phyloP scores from a whole-genome alignment of 2,329 filamentous ascomycete genomes.

The Verticillium dahliae region DNA sequence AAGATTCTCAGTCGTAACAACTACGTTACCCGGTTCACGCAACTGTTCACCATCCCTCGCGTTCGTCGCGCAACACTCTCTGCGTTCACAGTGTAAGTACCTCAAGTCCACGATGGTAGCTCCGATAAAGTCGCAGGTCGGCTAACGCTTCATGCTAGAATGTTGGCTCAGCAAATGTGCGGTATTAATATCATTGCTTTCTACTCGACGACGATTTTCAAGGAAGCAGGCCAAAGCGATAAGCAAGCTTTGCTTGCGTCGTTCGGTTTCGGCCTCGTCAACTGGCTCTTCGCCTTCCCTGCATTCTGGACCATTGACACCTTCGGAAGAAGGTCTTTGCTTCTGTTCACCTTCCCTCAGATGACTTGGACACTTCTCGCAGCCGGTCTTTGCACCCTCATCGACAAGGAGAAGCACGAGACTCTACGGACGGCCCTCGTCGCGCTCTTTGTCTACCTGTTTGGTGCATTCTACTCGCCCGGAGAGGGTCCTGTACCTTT shows the following conservation, averaged over 20 bases:
- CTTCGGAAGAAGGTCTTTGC: conserved; percentile 45
- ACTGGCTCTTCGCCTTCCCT: conserved; percentile 53
- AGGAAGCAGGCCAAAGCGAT: conserved; percentile 46
- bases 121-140: neutral
- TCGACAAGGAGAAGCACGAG: conserved; percentile 17
- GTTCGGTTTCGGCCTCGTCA: conserved; percentile 46
- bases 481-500: conserved; percentile 62
- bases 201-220: conserved; percentile 61
- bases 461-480: conserved; percentile 18
- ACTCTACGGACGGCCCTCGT: conserved; percentile 36
- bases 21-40: conserved; percentile 55
- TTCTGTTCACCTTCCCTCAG: conserved; percentile 52
- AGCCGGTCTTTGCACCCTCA: conserved; percentile 48
- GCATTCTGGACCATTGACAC: conserved; percentile 46
- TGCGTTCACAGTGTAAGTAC: conserved; percentile 54
- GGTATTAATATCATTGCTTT: conserved; percentile 70
- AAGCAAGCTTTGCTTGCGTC: conserved; percentile 46
- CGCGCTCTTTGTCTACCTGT: conserved; percentile 31
- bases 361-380: conserved; percentile 54
- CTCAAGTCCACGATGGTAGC: neutral
- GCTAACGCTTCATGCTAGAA: neutral
- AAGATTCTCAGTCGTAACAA: conserved; percentile 42
- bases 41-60: conserved; percentile 64
- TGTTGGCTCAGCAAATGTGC: neutral
- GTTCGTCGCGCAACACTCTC: conserved; percentile 68